Evolutionary conservation across 2,329 filamentous ascomycete species (phyloP).

Genomic region (Diaporthe sp.): DNA sequence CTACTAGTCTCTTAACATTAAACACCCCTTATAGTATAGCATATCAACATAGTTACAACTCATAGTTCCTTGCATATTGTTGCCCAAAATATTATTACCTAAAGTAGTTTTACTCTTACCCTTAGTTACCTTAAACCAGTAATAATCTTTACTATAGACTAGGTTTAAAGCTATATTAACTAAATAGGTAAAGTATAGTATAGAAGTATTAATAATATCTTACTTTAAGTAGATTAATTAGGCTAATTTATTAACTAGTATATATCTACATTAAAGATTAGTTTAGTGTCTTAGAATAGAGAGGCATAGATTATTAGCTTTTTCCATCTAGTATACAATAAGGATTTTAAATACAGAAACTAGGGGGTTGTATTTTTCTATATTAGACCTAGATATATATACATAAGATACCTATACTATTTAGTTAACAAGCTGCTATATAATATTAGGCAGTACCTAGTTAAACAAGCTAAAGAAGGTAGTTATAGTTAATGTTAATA

Average conservation of each 20-base stretch:
- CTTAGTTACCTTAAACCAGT: neutral
- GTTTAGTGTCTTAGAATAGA: neutral
- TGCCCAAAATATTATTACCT: too few species aligned
- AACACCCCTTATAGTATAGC: neutral
- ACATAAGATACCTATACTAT: neutral
- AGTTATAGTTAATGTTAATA: neutral
- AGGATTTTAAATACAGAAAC: neutral
- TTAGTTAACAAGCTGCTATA: neutral
- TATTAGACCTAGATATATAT: neutral
- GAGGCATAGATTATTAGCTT: neutral
- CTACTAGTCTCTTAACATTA: neutral
- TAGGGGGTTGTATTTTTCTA: too few species aligned
- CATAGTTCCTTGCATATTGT: too few species aligned
- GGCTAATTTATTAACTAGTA: neutral
- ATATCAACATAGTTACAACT: neutral
- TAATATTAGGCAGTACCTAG: neutral
- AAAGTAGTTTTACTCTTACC: neutral
- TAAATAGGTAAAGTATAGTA: neutral
- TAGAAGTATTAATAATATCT: neutral
- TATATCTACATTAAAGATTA: neutral
- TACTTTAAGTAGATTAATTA: neutral
- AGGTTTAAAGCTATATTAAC: neutral
- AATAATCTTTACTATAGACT: neutral
- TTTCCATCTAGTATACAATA: neutral
- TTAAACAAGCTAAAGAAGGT: neutral